A percentile compares a stretch with the other conserved stretches of the same genome.
phyloP scores from a whole-genome alignment of 2,329 filamentous ascomycete genomes.

The Myriangium duriaei region DNA sequence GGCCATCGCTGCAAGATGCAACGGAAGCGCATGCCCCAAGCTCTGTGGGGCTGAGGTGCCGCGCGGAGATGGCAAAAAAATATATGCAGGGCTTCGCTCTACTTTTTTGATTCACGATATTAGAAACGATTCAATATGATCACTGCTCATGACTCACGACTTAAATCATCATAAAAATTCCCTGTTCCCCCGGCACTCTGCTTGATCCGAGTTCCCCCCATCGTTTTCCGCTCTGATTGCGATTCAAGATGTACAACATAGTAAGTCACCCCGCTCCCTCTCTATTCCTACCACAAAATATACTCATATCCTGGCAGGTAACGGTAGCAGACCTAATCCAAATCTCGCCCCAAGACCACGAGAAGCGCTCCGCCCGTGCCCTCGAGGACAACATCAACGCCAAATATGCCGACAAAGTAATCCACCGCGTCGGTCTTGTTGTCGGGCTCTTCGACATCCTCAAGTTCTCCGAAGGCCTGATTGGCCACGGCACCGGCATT shows the following conservation, averaged over 20 bases:
- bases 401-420: slow-evolving; percentile 92
- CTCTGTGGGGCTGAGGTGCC: no score
- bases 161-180: no score
- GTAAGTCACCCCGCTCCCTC: slow-evolving; percentile 10
- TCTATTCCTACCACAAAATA: neutral
- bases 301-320: slow-evolving; percentile 44
- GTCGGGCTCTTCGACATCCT: slow-evolving; percentile 87
- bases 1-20: no score
- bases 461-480: slow-evolving; percentile 80
- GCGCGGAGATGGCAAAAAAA: no score
- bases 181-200: no score
- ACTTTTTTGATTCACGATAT: no score
- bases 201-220: no score
- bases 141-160: no score
- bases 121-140: no score
- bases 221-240: no score
- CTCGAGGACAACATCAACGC: slow-evolving; percentile 95
- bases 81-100: no score
- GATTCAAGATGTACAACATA: slow-evolving; percentile 18
- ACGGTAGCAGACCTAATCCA: slow-evolving; percentile 91
- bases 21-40: no score
- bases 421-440: slow-evolving; percentile 88
- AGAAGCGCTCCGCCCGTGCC: slow-evolving; percentile 66
- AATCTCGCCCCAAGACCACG: slow-evolving; percentile 79
- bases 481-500: slow-evolving; percentile 81